These are phyloP conservation scores for Rhododendron vialii DNA, from an alignment of 148 eudicot species.

Conservation along the genomic window DNA sequence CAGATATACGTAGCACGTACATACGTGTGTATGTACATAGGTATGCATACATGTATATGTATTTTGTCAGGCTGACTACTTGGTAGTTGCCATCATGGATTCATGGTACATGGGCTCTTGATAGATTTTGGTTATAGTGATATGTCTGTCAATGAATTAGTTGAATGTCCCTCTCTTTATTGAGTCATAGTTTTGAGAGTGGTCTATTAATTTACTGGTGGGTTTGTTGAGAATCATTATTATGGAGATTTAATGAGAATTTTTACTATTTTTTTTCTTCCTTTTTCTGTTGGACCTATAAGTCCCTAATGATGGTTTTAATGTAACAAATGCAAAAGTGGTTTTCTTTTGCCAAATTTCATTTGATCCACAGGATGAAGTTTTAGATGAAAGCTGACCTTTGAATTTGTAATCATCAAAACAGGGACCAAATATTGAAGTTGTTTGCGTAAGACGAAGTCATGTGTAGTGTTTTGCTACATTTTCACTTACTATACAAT, in stretches of 20 bases:
- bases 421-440: neutral
- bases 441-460: neutral
- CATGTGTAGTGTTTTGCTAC: neutral
- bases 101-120: neutral
- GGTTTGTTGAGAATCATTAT: neutral
- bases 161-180: neutral
- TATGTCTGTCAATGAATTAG: neutral
- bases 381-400: neutral
- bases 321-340: neutral
- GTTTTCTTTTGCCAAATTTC: neutral
- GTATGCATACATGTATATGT: neutral
- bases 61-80: neutral
- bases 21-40: neutral
- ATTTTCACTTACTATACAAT: neutral
- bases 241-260: neutral
- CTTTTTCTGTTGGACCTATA: neutral
- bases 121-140: neutral
- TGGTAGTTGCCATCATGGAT: neutral
- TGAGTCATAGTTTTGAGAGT: neutral
- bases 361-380: neutral
- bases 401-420: neutral
- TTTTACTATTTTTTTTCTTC: neutral
- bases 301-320: neutral
- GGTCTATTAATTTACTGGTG: neutral
- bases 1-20: too few species aligned